Conservation (phyloP, 139 green algal species). For the Coelastrella sp. region DNA sequence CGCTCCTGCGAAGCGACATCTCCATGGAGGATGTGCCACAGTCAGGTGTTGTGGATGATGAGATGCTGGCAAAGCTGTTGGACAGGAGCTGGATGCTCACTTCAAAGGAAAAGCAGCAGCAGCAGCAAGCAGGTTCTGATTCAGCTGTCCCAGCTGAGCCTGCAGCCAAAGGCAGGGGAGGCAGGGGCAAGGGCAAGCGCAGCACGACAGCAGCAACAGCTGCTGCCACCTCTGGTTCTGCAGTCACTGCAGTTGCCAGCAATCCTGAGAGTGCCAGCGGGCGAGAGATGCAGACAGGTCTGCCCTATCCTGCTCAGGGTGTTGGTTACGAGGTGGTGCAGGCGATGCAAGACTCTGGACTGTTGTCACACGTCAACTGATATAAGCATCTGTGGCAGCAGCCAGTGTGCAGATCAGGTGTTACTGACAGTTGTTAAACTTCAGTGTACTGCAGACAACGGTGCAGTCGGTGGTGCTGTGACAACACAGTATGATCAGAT, state of each 20-base stretch:
- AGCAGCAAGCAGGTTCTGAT: background rate
- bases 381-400: background rate
- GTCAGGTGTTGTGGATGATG: slow-evolving; percentile 75
- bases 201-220: background rate
- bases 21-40: slow-evolving; percentile 74
- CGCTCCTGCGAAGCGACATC: slow-evolving; percentile 77
- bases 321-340: slow-evolving; percentile 77
- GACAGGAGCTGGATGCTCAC: slow-evolving; percentile 60
- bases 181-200: background rate
- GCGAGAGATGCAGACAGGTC: slow-evolving; percentile 11
- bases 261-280: too few species aligned
- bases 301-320: slow-evolving; percentile 68
- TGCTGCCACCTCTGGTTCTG: too few species aligned
- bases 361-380: slow-evolving; percentile 49
- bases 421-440: too few species aligned
- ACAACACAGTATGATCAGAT: too few species aligned
- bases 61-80: slow-evolving; percentile 75
- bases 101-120: background rate
- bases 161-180: background rate
- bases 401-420: too few species aligned
- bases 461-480: too few species aligned
- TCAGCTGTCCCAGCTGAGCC: background rate
- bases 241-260: too few species aligned
- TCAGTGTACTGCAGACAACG: background rate
- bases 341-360: slow-evolving; percentile 11